Evolutionary conservation across 1,139 yeast genomes (phyloP).

Genomic region (Candida glucosophila): DNA sequence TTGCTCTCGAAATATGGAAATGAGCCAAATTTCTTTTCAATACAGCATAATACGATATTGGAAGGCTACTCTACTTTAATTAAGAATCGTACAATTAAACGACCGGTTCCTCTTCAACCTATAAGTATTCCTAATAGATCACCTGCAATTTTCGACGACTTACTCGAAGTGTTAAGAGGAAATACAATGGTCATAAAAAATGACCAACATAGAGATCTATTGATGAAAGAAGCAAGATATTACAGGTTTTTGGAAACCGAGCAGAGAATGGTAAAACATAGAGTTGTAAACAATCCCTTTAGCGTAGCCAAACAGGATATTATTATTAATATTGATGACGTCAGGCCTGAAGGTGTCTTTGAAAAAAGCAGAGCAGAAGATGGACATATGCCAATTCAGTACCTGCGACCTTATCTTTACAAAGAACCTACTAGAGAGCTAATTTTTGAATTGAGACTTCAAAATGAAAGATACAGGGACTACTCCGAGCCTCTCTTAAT

Average conservation of each 20-base stretch:
- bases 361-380: slow-evolving; percentile 13
- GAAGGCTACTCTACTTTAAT: slow-evolving; percentile 36
- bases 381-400: slow-evolving; percentile 22
- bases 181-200: slow-evolving; percentile 35
- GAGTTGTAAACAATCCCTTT: slow-evolving; percentile 45
- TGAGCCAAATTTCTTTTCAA: slow-evolving; percentile 66
- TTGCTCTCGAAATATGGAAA: slow-evolving; percentile 55
- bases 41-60: slow-evolving; percentile 42
- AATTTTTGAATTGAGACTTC: slow-evolving; percentile 43
- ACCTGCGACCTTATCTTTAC: slow-evolving; percentile 49
- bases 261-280: slow-evolving; percentile 53
- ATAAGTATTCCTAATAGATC: slow-evolving; percentile 45
- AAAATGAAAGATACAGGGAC: slow-evolving; percentile 8
- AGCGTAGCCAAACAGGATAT: slow-evolving; percentile 43
- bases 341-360: slow-evolving; percentile 35
- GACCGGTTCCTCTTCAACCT: slow-evolving; percentile 76
- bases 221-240: slow-evolving; percentile 65
- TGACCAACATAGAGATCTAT: slow-evolving; percentile 46
- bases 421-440: slow-evolving; percentile 37
- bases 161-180: slow-evolving; percentile 52
- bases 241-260: slow-evolving; percentile 71
- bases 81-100: slow-evolving; percentile 33
- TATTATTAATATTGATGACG: slow-evolving; percentile 39
- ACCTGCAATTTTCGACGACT: slow-evolving; percentile 48
- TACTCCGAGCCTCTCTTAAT: slow-evolving; percentile 21